phyloP scores from a whole-genome alignment of 768 basidiomycete genomes.

The Pisolithus orientalis region DNA sequence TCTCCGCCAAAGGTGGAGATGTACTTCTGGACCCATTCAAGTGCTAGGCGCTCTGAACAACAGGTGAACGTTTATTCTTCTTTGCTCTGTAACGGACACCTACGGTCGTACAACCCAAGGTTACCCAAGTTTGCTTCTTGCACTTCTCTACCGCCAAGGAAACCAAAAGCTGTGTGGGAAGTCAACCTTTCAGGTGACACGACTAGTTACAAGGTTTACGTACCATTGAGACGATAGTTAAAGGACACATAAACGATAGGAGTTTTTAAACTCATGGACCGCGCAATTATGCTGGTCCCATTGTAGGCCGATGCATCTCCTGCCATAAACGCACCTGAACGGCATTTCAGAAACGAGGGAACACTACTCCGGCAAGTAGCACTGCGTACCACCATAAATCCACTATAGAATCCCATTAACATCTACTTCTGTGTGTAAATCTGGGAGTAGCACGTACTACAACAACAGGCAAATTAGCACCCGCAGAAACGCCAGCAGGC shows the following conservation, averaged over 20 bases:
- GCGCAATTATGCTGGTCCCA: constrained; percentile 14
- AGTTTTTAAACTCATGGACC: constrained; percentile 12
- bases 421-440: neutral
- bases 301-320: constrained; percentile 12
- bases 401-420: neutral
- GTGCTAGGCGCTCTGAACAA: constrained; percentile 26
- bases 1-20: constrained; percentile 38
- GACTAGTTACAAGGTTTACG: neutral
- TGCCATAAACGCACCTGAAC: constrained; percentile 9
- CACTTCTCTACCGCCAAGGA: constrained; percentile 23
- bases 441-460: constrained; percentile 8
- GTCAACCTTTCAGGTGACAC: neutral
- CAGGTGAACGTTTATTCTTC: neutral
- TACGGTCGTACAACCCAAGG: constrained; percentile 34
- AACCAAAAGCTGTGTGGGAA: constrained; percentile 18
- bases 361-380: neutral
- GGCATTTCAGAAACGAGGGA: neutral
- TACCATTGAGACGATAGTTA: constrained; percentile 20
- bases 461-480: constrained; percentile 15
- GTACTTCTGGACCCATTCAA: constrained; percentile 39
- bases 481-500: constrained; percentile 9
- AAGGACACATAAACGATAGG: constrained; percentile 17
- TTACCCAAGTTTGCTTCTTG: constrained; percentile 25
- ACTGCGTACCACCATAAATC: constrained; percentile 8
- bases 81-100: neutral